Base-by-base conservation (phyloP, 768 basidiomycete species). In the Coprinopsis cinerea region DNA sequence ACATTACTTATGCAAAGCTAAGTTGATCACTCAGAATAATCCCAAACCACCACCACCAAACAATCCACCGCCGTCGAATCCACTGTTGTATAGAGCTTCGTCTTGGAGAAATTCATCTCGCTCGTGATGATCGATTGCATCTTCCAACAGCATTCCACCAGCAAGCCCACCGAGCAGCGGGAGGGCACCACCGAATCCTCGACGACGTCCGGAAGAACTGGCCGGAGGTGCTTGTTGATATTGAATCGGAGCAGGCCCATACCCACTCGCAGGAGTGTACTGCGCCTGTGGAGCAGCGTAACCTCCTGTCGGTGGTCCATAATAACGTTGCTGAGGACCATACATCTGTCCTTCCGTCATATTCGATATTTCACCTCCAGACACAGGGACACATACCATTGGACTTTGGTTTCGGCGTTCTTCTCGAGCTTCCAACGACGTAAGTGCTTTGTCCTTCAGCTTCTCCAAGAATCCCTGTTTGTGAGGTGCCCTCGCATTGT, bases 351-450 rank as follows among this genome's bases (percentile, higher is more conserved):
- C n/a, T n/a, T n/a, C n/a, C n/a, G n/a, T n/a, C n/a, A 15, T 9
- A 32, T 32, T 32, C 30, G 9, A 7, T 32, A 15, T 32, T 15
- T 32, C 7, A 32, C 15, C 30, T 32, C 30, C 15, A 9, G 30
- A 32, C 7, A 32, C 15, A 15, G 30, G 30, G 26, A 7, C 35
- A 28, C 52, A 27, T 45, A 49, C 52, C 42, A 7, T 25, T 15
- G 30, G 40, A 10, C 25, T 17, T 30, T 57, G 59, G 35, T 55
- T 55, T 42, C 81, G 77, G 3, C 81, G 68, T 62, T 84, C 81
- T 55, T 81, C 77, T 4, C 82, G 68, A 61, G 84, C 82, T 56
- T 83, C 82, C 60, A 79, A 81, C 2, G 81, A 83, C 1, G 79
- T 79, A 11, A 79, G 75, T 0, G 78, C 69, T 58, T 78, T 82